These are phyloP conservation scores for Aureobasidium sp. DNA, from an alignment of 2,329 filamentous ascomycete genomes.

Conservation along the genomic window DNA sequence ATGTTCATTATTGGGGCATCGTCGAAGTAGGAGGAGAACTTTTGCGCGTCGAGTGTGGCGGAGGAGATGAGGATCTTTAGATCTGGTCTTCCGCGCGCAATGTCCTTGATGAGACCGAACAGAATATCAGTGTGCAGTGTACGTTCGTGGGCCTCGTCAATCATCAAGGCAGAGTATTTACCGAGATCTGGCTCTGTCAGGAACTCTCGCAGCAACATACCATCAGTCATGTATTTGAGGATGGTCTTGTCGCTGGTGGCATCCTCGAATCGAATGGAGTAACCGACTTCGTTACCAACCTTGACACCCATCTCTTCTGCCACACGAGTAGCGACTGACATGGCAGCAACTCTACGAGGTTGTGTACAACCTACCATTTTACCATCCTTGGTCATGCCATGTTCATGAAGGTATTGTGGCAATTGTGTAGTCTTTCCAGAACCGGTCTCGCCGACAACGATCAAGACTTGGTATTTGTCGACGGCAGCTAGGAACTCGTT, in stretches of 20 bases:
- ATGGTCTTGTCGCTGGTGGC: slow-evolving; percentile 84
- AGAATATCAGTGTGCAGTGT: slow-evolving; percentile 87
- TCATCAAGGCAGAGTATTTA: slow-evolving; percentile 82
- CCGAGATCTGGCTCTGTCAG: slow-evolving; percentile 79
- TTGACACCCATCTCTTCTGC: slow-evolving; percentile 89
- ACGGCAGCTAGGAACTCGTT: slow-evolving; percentile 81
- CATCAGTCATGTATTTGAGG: slow-evolving; percentile 95
- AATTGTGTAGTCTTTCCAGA: slow-evolving; percentile 94
- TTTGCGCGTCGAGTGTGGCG: slow-evolving; percentile 87
- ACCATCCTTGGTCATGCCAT: slow-evolving; percentile 75
- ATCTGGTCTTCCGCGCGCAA: slow-evolving; percentile 73
- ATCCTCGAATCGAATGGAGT: slow-evolving; percentile 91
- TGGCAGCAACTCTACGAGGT: slow-evolving; percentile 87
- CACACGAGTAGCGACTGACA: slow-evolving; percentile 94
- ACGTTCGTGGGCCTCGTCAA: slow-evolving; percentile 94
- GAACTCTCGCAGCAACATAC: slow-evolving; percentile 84
- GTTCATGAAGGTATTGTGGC: slow-evolving; percentile 87
- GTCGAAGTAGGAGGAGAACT: slow-evolving; percentile 87
- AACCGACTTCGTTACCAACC: slow-evolving; percentile 86
- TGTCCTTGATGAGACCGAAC: slow-evolving; percentile 79
- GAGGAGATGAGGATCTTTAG: slow-evolving; percentile 87
- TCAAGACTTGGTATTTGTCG: slow-evolving; percentile 75
- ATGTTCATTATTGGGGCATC: slow-evolving; percentile 92
- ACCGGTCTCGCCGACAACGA: slow-evolving; percentile 91
- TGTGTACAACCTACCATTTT: slow-evolving; percentile 90